A percentile compares a stretch with the other conserved stretches of the same genome.
Conservation (phyloP, 2,329 filamentous ascomycete species). For the Moelleriella libera region DNA sequence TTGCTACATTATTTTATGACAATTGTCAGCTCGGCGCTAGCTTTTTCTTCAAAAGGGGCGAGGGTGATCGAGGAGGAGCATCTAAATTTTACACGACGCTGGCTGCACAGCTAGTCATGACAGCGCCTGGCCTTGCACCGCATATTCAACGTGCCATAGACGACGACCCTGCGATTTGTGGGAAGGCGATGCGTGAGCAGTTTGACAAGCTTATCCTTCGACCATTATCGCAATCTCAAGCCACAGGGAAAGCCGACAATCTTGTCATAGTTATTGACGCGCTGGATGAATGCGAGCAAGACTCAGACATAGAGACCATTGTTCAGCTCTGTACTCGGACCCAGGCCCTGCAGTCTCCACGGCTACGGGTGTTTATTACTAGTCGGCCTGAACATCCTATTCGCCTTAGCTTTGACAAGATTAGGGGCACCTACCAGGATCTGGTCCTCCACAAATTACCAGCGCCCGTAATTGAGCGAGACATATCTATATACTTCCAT, state of each 20-base stretch:
- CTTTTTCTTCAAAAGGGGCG: slow-evolving; percentile 31
- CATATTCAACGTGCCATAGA: slow-evolving; percentile 16
- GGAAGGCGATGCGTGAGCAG: no score
- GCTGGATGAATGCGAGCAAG: slow-evolving; percentile 12
- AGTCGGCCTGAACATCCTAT: slow-evolving; percentile 24
- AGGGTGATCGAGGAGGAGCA: slow-evolving; percentile 20
- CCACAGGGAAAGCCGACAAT: background rate
- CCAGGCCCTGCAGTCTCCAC: background rate
- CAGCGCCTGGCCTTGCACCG: slow-evolving; percentile 13
- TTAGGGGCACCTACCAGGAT: slow-evolving; percentile 6
- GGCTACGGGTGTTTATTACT: slow-evolving; percentile 22
- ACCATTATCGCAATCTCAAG: slow-evolving; percentile 12
- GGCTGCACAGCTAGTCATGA: slow-evolving; percentile 15
- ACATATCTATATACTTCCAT: slow-evolving; percentile 13
- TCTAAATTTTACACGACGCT: slow-evolving; percentile 25
- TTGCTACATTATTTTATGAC: slow-evolving; percentile 7
- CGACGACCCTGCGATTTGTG: slow-evolving; percentile 7
- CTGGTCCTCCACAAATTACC: slow-evolving; percentile 22
- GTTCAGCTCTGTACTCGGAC: slow-evolving; percentile 8
- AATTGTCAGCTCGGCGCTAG: slow-evolving; percentile 15
- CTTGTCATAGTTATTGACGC: slow-evolving; percentile 21
- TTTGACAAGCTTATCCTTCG: slow-evolving; percentile 24
- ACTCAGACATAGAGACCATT: slow-evolving; percentile 16
- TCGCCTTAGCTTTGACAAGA: slow-evolving; percentile 15
- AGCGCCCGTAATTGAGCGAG: slow-evolving; percentile 14